Evolutionary conservation across 1,139 yeast species (phyloP), one percentile per base, ranked within the genome.

Genomic region (Casaregolazyma suthepensis): DNA sequence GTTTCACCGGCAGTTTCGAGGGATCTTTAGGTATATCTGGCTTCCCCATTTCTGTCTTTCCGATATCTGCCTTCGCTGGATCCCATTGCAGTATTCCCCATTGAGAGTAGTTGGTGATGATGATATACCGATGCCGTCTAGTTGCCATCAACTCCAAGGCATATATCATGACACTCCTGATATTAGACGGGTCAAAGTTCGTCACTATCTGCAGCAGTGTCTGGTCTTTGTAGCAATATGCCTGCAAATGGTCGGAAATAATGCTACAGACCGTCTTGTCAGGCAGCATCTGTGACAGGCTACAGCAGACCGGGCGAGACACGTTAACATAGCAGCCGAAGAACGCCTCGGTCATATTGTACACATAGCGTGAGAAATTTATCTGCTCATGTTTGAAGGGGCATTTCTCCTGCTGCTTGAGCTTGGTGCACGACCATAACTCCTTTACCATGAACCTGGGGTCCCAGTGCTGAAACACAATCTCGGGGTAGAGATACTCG

Each of bases 21-120:
- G 40, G 52, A 35, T 7, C 15, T 13, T 35, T 15, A 9, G 40
- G 40, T 2, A 35, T 35, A 13, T 35, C 17, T n/a, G 40, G 40
- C 17, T 13, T 23, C 9, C 10, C n/a, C n/a, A n/a, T n/a, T n/a
- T n/a, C n/a, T n/a, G n/a, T n/a, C n/a, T n/a, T n/a, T n/a, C n/a
- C n/a, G n/a, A 35, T 35, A 13, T 35, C 17, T n/a, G 40, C 17
- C 17, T 13, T 23, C 9, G 6, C 35, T 13, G 5, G 44, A n/a
- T 22, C 47, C 10, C 44, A 18, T n/a, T 22, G 51, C 52, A 55
- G 52, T 49, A 57, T 60, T 31, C 49, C 56, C 64, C 62, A 64
- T 53, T 51, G 46, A 40, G 47, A 56, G 43, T 61, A 61, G 46
- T 61, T 57, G n/a, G 63, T 57, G 12, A 60, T n/a, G 10, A 58